Evolutionary conservation across 2,329 filamentous ascomycete species (phyloP).

Genomic region (Hypoxylon sp.): DNA sequence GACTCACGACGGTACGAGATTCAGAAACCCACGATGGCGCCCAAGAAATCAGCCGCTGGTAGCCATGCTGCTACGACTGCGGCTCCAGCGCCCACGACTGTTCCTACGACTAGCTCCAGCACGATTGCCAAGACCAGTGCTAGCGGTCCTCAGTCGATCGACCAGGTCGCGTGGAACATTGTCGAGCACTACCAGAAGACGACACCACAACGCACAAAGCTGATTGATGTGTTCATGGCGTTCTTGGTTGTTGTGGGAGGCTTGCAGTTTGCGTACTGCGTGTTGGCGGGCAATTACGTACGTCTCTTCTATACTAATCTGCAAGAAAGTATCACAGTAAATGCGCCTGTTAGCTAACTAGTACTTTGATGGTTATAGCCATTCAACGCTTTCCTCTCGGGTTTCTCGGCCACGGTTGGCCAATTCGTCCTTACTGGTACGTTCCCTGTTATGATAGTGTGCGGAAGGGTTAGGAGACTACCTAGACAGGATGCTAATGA

Average conservation of each 20-base stretch:
- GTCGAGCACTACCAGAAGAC: slow-evolving; percentile 82
- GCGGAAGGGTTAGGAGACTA: not conserved
- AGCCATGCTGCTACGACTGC: slow-evolving; percentile 30
- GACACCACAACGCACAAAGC: slow-evolving; percentile 91
- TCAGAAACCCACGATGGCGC: slow-evolving; percentile 57
- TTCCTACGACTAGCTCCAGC: slow-evolving; percentile 39
- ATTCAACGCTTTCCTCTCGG: slow-evolving; percentile 98
- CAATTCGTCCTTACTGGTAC: slow-evolving; percentile 96
- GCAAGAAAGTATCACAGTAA: not conserved
- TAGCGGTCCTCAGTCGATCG: slow-evolving; percentile 55
- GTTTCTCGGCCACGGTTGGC: slow-evolving; percentile 93
- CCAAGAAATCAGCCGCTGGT: slow-evolving; percentile 62
- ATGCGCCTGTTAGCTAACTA: slow-evolving; percentile 26
- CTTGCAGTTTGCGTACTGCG: slow-evolving; percentile 94
- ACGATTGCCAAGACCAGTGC: slow-evolving; percentile 47
- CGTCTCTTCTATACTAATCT: slow-evolving; percentile 55
- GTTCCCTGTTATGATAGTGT: slow-evolving; percentile 45
- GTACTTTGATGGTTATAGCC: slow-evolving; percentile 71
- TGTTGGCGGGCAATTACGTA: slow-evolving; percentile 95
- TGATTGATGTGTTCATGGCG: slow-evolving; percentile 90
- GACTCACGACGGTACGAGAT: slow-evolving; percentile 8
- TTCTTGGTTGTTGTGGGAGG: slow-evolving; percentile 88
- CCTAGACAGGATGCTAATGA: slow-evolving; percentile 30
- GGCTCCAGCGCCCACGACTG: slow-evolving; percentile 36
- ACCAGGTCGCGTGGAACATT: slow-evolving; percentile 76